Evolutionary conservation across 1,139 yeast genomes (phyloP), one percentile per base, ranked within the genome.

Genomic region (Saccharomyces hybrid): DNA sequence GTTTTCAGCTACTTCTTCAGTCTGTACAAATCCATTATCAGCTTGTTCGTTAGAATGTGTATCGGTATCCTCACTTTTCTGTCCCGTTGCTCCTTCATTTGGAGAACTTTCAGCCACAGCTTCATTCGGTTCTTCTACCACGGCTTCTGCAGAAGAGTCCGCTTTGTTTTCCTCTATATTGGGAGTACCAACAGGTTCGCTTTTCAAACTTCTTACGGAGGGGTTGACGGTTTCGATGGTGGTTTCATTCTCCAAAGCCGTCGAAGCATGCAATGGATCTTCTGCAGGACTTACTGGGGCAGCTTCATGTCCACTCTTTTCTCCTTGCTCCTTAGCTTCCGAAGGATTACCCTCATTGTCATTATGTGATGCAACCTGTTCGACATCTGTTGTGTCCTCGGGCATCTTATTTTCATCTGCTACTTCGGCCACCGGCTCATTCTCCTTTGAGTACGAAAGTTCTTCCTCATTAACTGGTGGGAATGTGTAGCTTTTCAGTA

Each of bases 41-140:
- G 11, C 27, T 23, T 9, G 34, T 11, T 16, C 46, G 28, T 16
- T 26, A 47, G 16, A n/a, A 11, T 28, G 13, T 9, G 13, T 26
- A 6, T 16, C 38, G 29, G n/a, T 11, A 8, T 29, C 27, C 26
- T 31, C 16, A 28, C 8, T 20, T 9, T 47, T 16, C 5, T n/a
- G 42, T 28, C 28, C 49, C 28, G 5, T 7, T 4, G 51, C 25
- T 55, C 53, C 29, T 55, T 53, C 49, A n/a, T 23, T 38, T 4
- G 52, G n/a, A 14, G 31, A 25, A 9, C 47, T 47, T 28, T 48
- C 41, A 73, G 81, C 59, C 71, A 82, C 57, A 91, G 91, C 52
- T 68, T 76, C 53, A 81, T 61, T 96, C 96, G 20, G 38, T 13
- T 20, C 38, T n/a, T 34, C 41, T 5, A 14, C 46, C 5, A 27